Conservation (phyloP, 352 stramenopile genomes). For the Aphanomyces euteiches region DNA sequence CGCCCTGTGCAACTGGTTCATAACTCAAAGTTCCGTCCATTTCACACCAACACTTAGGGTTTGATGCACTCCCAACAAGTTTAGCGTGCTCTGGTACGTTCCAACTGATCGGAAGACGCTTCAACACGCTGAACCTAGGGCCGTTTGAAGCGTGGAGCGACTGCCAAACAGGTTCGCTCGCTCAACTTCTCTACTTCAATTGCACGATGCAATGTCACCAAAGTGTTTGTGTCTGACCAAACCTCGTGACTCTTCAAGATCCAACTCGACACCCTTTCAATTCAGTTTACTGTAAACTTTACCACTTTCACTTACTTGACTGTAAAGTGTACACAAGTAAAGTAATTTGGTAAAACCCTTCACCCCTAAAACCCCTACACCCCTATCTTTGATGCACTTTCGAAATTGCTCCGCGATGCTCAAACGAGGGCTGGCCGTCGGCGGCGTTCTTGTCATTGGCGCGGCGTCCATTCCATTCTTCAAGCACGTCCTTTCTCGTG, state of each 20-base stretch:
- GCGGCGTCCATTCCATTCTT: conserved; percentile 9
- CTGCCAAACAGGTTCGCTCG: conserved; percentile 11
- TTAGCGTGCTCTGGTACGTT: conserved; percentile 8
- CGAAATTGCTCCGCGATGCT: neutral
- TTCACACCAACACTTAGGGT: conserved; percentile 5
- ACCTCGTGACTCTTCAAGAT: too few relatives aligned
- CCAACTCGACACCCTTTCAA: neutral
- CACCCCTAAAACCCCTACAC: too few relatives aligned
- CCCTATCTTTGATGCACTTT: too few relatives aligned
- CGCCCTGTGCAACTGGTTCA: conserved; percentile 1
- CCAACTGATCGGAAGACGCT: neutral
- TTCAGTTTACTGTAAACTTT: too few relatives aligned
- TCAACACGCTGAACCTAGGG: neutral
- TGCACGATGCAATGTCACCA: conserved; percentile 5
- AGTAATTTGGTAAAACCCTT: too few relatives aligned
- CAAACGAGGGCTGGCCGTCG: conserved; percentile 5
- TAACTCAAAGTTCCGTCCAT: too few relatives aligned
- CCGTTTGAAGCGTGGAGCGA: conserved; percentile 24
- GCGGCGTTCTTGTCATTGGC: conserved; percentile 9
- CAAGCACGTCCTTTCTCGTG: conserved; percentile 11
- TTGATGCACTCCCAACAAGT: conserved; percentile 7
- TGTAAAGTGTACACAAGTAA: too few relatives aligned
- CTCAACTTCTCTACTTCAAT: conserved; percentile 23
- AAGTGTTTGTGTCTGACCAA: conserved; percentile 3
- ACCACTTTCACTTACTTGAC: too few relatives aligned